Conservation (phyloP, 805 yeast genomes). For the Starmerella davenportii region DNA sequence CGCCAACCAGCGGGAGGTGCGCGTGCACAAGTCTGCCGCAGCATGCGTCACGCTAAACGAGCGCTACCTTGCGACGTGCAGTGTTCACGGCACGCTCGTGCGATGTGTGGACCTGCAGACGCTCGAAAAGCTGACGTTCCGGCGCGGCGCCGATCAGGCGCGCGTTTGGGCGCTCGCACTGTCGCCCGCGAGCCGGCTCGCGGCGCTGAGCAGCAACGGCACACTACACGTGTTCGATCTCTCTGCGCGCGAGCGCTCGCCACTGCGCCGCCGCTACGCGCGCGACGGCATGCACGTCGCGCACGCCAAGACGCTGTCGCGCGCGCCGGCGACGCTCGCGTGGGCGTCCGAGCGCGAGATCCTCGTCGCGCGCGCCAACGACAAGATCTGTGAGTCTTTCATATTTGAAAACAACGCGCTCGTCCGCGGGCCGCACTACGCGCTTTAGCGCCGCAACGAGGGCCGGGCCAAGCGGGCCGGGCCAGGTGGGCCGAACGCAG, state of each 20-base stretch:
- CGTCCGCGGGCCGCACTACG: not conserved
- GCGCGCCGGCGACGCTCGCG: not conserved
- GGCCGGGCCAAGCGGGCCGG: no score
- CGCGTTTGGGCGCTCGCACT: constrained; percentile 66
- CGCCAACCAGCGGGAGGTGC: not conserved
- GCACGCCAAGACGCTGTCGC: not conserved
- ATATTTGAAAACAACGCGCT: not conserved
- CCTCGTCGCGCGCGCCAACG: not conserved
- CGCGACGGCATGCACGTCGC: not conserved
- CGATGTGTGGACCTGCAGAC: constrained; percentile 52
- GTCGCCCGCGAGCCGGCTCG: constrained; percentile 60
- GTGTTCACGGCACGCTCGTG: constrained; percentile 65
- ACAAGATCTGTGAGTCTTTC: not conserved
- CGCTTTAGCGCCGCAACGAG: no score
- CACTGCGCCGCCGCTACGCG: not conserved
- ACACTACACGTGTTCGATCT: constrained; percentile 74
- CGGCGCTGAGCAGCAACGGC: constrained; percentile 73
- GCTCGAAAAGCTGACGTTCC: constrained; percentile 57
- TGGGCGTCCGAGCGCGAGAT: not conserved
- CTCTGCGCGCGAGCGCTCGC: not conserved
- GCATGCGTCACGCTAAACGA: constrained; percentile 38
- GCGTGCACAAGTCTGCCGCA: not conserved
- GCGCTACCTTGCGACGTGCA: constrained; percentile 58
- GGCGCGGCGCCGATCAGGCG: constrained; percentile 82
- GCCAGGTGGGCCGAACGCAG: no score